Percentiles rank a stretch among this genome's conserved stretches.
Evolutionary conservation across 2,329 filamentous ascomycete species (phyloP).

Genomic region (Monosporascus sp.): DNA sequence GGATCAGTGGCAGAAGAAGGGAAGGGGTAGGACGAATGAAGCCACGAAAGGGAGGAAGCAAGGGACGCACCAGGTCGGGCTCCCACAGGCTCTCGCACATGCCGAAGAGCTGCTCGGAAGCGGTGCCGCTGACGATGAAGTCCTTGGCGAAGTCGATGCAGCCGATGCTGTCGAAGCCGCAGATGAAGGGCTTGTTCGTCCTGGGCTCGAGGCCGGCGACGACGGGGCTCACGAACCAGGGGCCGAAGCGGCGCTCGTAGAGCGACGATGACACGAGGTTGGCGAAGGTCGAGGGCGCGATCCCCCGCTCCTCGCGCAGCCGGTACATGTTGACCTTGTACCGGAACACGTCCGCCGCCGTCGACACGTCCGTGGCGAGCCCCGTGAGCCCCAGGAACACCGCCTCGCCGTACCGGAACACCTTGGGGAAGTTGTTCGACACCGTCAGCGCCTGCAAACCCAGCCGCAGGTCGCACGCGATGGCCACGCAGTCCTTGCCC

Average conservation of each 20-base stretch:
- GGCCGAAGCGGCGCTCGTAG: conserved; percentile 94
- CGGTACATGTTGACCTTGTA: conserved; percentile 99
- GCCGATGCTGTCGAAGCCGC: conserved; percentile 97
- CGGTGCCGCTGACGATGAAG: conserved; percentile 96
- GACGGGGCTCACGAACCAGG: conserved; percentile 93
- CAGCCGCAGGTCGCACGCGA: conserved; percentile 96
- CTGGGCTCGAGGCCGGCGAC: conserved; percentile 94
- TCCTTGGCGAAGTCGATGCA: conserved; percentile 99
- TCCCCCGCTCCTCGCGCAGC: conserved; percentile 93
- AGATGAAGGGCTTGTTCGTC: conserved; percentile 93
- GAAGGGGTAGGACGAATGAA: not conserved
- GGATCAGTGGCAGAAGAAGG: not conserved
- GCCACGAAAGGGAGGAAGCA: not conserved
- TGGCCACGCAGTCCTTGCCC: conserved; percentile 98
- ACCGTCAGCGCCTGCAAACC: conserved; percentile 95
- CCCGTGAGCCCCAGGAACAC: conserved; percentile 95
- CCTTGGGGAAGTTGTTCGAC: conserved; percentile 99
- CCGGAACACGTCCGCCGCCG: conserved; percentile 93
- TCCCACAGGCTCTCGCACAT: conserved; percentile 98
- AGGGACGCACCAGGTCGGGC: conserved; percentile 75
- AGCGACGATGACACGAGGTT: conserved; percentile 88
- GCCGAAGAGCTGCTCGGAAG: conserved; percentile 95
- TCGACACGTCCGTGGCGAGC: conserved; percentile 91
- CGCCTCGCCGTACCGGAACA: conserved; percentile 87
- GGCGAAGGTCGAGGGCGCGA: conserved; percentile 90